A percentile compares a stretch with the other conserved stretches of the same genome.
phyloP scores from a whole-genome alignment of 257 asterid genomes.

The Verbena officinalis region DNA sequence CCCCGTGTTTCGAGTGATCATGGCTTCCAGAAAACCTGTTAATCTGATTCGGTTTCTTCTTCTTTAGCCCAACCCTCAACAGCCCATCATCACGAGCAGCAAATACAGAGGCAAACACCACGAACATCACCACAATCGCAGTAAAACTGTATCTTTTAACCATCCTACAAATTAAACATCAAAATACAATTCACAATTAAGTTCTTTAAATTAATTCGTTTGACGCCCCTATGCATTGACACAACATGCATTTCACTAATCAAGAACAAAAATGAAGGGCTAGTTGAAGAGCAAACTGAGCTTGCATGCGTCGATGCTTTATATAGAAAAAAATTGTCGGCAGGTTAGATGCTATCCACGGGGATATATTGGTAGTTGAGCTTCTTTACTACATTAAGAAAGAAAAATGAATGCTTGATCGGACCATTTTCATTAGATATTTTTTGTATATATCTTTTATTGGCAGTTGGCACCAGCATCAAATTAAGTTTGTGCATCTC shows the following conservation, averaged over 20 bases:
- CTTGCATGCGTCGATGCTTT: too few relatives aligned
- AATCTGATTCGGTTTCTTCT: slow-evolving; percentile 56
- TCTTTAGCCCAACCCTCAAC: slow-evolving; percentile 68
- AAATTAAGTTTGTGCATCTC: too few relatives aligned
- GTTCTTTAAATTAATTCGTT: slow-evolving; percentile 20
- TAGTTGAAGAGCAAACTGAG: too few relatives aligned
- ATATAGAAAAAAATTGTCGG: too few relatives aligned
- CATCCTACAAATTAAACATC: slow-evolving; percentile 58
- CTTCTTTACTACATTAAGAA: too few relatives aligned
- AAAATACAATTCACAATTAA: slow-evolving; percentile 19
- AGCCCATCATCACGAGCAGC: slow-evolving; percentile 58
- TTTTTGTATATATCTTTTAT: too few relatives aligned
- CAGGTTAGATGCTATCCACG: too few relatives aligned
- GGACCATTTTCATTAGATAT: too few relatives aligned
- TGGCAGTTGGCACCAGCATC: too few relatives aligned
- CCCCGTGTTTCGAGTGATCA: slow-evolving; percentile 41
- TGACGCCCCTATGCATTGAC: slow-evolving; percentile 40
- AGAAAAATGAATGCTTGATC: too few relatives aligned
- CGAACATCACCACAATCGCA: slow-evolving; percentile 46
- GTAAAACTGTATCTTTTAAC: slow-evolving; percentile 37
- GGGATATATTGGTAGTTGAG: too few relatives aligned
- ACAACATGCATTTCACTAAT: slow-evolving; percentile 12
- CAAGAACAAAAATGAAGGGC: slow-evolving; percentile 11
- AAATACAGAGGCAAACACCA: slow-evolving; percentile 42
- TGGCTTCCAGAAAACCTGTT: slow-evolving; percentile 42